Conservation (phyloP, 108 stramenopile species). For the Nitzschia palea region DNA sequence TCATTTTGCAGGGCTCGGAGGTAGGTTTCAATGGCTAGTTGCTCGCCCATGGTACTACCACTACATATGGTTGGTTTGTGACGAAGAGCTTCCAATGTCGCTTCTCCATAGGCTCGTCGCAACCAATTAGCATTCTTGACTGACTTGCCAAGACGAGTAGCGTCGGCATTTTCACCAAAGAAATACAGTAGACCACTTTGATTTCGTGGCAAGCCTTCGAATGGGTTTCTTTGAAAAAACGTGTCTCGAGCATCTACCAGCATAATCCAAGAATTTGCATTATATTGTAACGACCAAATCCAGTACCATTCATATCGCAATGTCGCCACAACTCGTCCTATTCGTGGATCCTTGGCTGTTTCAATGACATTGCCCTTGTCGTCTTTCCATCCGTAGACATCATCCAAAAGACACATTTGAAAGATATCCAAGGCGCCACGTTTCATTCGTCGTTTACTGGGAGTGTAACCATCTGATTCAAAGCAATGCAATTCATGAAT, state of each 20-base stretch:
- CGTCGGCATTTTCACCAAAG: slow-evolving; percentile 81
- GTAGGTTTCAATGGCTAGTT: slow-evolving; percentile 78
- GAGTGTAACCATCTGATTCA: slow-evolving; percentile 37
- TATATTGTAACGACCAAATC: slow-evolving; percentile 78
- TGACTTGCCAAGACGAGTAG: slow-evolving; percentile 66
- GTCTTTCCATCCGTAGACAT: slow-evolving; percentile 59
- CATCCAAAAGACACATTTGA: slow-evolving; percentile 54
- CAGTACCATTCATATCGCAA: slow-evolving; percentile 87
- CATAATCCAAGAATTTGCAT: slow-evolving; percentile 72
- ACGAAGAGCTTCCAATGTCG: slow-evolving; percentile 32
- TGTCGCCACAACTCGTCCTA: slow-evolving; percentile 76
- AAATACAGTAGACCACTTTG: slow-evolving; percentile 64
- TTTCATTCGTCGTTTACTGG: slow-evolving; percentile 33
- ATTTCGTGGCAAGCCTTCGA: slow-evolving; percentile 34
- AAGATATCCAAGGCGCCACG: slow-evolving; percentile 38
- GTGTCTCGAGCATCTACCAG: slow-evolving; percentile 80
- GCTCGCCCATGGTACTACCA: slow-evolving; percentile 83
- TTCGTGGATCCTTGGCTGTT: slow-evolving; percentile 61
- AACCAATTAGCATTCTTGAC: slow-evolving; percentile 70
- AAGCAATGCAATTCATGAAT: slow-evolving; percentile 61
- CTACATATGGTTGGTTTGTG: slow-evolving; percentile 78
- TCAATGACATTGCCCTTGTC: slow-evolving; percentile 18
- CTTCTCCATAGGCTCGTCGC: slow-evolving; percentile 50
- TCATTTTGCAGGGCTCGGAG: slow-evolving; percentile 81
- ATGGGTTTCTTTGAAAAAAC: slow-evolving; percentile 78